These are phyloP conservation scores for Cercospora nicotianae DNA, from an alignment of 2,329 filamentous ascomycete species.

Conservation along the genomic window DNA sequence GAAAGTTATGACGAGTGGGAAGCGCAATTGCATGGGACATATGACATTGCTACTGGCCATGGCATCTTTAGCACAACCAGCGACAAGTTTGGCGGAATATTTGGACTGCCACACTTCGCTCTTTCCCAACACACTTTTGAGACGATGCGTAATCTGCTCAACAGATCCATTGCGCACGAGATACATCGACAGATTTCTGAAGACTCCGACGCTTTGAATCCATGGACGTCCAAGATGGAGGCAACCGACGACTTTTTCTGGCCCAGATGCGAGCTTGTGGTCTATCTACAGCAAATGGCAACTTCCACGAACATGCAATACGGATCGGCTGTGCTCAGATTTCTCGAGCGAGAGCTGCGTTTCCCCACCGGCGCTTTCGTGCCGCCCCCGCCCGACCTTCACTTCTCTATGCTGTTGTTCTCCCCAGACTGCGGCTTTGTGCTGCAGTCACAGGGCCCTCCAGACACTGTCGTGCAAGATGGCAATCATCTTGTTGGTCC, in stretches of 20 bases:
- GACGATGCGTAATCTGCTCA: constrained; percentile 59
- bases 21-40: constrained; percentile 76
- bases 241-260: constrained; percentile 58
- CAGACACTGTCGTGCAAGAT: constrained; percentile 54
- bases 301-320: constrained; percentile 30
- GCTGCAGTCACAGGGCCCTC: constrained; percentile 61
- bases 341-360: constrained; percentile 60
- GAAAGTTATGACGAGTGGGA: constrained; percentile 74
- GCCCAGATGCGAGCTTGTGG: constrained; percentile 84
- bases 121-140: constrained; percentile 57
- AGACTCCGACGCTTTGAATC: constrained; percentile 56
- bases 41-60: constrained; percentile 78
- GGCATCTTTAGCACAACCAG: constrained; percentile 85
- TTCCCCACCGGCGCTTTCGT: constrained; percentile 59
- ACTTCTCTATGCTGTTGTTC: constrained; percentile 62
- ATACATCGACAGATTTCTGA: constrained; percentile 67
- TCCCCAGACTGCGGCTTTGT: constrained; percentile 68
- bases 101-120: constrained; percentile 80
- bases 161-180: constrained; percentile 67
- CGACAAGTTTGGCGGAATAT: constrained; percentile 88
- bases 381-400: constrained; percentile 52
- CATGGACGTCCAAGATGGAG: constrained; percentile 73
- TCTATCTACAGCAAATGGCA: constrained; percentile 71
- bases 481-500: constrained; percentile 56
- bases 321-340: constrained; percentile 43